Conservation (phyloP, 176 grass and related monocot genomes). For the Zizania latifolia region DNA sequence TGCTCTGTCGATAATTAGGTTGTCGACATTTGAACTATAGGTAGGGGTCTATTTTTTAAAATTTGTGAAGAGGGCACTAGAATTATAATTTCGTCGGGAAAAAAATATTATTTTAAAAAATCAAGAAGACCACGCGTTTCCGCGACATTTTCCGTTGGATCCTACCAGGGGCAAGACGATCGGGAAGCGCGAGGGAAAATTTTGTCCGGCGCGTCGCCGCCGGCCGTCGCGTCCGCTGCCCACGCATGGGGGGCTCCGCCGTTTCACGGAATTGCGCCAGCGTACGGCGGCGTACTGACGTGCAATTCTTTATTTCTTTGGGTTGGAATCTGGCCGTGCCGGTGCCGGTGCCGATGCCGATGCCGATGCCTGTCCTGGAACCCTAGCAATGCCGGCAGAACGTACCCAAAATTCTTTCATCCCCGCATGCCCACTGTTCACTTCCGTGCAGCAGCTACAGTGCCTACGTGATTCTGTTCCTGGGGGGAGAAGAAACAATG, state of each 20-base stretch:
- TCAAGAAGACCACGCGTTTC: too few species aligned
- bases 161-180: background rate
- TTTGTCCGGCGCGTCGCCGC: constrained; percentile 23
- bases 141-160: background rate
- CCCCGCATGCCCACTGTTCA: background rate
- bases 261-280: constrained; percentile 11
- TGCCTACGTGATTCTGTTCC: background rate
- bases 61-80: too few species aligned
- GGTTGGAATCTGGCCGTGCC: background rate
- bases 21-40: too few species aligned
- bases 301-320: too few species aligned
- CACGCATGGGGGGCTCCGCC: background rate
- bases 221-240: background rate
- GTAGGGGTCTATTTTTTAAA: too few species aligned
- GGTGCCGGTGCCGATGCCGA: too few species aligned
- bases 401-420: background rate
- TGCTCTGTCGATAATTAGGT: too few species aligned
- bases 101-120: too few species aligned
- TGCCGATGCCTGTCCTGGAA: background rate
- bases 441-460: background rate
- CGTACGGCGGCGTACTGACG: constrained; percentile 7
- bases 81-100: too few species aligned
- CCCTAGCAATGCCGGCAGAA: constrained; percentile 7
- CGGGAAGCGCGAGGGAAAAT: background rate
- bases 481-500: too few species aligned